Conservation (phyloP, 192 early-diverging fungal species). For the Geranomyces michiganensis region DNA sequence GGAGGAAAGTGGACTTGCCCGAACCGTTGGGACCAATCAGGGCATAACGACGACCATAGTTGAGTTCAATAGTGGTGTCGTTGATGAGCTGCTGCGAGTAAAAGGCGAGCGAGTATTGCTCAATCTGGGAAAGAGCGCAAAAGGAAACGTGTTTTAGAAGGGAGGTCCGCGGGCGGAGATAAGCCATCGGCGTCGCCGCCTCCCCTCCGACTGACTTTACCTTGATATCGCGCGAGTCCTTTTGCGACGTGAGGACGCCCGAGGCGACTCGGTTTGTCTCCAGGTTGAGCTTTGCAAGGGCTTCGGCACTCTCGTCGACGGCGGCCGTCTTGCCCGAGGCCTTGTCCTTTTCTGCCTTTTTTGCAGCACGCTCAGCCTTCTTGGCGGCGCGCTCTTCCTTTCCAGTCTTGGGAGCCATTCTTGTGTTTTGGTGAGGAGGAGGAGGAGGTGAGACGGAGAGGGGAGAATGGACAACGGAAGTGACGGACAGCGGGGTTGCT, state of each 20-base stretch:
- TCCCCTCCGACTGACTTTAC: slow-evolving; percentile 16
- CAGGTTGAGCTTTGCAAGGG: slow-evolving; percentile 55
- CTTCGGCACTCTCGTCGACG: slow-evolving; percentile 37
- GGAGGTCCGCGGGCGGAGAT: not conserved
- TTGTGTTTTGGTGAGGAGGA: not conserved
- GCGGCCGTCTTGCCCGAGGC: slow-evolving; percentile 23
- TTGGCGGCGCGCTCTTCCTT: slow-evolving; percentile 34
- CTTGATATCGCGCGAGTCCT: slow-evolving; percentile 92
- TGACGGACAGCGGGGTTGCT: too few relatives aligned
- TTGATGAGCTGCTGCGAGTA: slow-evolving; percentile 93
- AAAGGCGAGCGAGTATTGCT: slow-evolving; percentile 90
- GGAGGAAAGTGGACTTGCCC: slow-evolving; percentile 95
- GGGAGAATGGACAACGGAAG: too few relatives aligned
- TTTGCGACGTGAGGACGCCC: slow-evolving; percentile 90
- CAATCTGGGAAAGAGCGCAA: slow-evolving; percentile 55
- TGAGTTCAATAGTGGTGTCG: slow-evolving; percentile 94
- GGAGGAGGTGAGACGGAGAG: too few relatives aligned
- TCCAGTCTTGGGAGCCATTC: slow-evolving; percentile 21
- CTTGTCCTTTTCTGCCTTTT: slow-evolving; percentile 32
- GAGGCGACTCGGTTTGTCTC: slow-evolving; percentile 79
- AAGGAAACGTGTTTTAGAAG: not conserved
- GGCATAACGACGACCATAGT: slow-evolving; percentile 97
- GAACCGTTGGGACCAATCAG: slow-evolving; percentile 94
- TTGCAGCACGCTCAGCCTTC: slow-evolving; percentile 22
- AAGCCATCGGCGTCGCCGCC: not conserved